Percentiles rank a stretch among this genome's conserved stretches.
phyloP scores from a whole-genome alignment of 768 basidiomycete genomes.

The Pisolithus albus region DNA sequence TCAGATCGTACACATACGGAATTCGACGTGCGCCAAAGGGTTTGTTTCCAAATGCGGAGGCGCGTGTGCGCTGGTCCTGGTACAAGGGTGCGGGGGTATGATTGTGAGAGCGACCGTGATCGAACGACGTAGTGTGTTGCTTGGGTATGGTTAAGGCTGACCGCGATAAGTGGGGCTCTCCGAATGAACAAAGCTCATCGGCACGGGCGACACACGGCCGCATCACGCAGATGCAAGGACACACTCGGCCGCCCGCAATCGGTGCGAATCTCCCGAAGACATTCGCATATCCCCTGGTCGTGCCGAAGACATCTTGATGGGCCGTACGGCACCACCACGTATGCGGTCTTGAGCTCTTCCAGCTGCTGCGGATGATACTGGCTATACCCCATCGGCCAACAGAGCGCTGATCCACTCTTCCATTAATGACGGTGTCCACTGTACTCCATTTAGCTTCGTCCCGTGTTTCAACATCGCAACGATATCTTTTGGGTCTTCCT shows the following conservation, averaged over 20 bases:
- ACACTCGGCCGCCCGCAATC: constrained; percentile 5
- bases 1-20: too few relatives aligned
- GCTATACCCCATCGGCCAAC: constrained; percentile 59
- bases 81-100: background rate
- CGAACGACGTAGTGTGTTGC: too few relatives aligned
- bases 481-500: constrained; percentile 59
- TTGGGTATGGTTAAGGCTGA: too few relatives aligned
- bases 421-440: constrained; percentile 50
- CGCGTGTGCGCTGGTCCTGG: too few relatives aligned
- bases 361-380: constrained; percentile 39
- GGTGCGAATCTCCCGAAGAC: background rate
- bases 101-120: background rate
- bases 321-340: constrained; percentile 48
- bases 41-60: too few relatives aligned
- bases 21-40: too few relatives aligned
- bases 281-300: constrained; percentile 4
- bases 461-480: constrained; percentile 62
- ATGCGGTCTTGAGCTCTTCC: constrained; percentile 45
- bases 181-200: too few relatives aligned
- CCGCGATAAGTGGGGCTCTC: too few relatives aligned
- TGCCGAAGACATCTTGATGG: constrained; percentile 15
- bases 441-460: constrained; percentile 40
- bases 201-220: too few relatives aligned
- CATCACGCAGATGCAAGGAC: too few relatives aligned
- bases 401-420: constrained; percentile 54